These are phyloP conservation scores for Talaromyces wortmannii DNA, from an alignment of 495 filamentous ascomycete genomes.

Conservation along the genomic window DNA sequence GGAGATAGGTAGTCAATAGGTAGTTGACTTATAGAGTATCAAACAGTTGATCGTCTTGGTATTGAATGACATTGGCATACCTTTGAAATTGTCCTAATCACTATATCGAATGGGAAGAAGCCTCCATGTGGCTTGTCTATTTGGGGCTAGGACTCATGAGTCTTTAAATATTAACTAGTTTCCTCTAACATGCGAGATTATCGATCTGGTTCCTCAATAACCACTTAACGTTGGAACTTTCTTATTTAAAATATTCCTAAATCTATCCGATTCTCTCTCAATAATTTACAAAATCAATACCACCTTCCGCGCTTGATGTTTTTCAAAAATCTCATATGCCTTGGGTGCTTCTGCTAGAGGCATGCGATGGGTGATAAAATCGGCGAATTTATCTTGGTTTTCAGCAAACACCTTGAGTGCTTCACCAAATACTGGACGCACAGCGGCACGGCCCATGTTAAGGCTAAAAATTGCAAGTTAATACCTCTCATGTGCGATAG, in stretches of 20 bases:
- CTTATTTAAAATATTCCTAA: background rate
- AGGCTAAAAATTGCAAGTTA: background rate
- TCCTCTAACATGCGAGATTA: too few relatives aligned
- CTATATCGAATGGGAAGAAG: too few relatives aligned
- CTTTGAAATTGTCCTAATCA: too few relatives aligned
- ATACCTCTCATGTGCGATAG: background rate
- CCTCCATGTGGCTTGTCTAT: too few relatives aligned
- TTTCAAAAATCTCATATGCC: background rate
- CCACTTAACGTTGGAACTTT: background rate
- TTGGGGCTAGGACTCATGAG: background rate
- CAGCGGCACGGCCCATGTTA: background rate
- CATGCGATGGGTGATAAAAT: background rate
- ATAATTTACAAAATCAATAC: background rate
- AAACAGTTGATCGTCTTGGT: too few relatives aligned
- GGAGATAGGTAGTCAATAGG: too few relatives aligned
- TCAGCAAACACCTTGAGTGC: background rate
- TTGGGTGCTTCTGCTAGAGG: background rate
- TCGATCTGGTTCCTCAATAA: too few relatives aligned
- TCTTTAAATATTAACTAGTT: background rate
- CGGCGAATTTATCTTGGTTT: background rate
- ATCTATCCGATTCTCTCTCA: background rate
- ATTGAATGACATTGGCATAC: too few relatives aligned
- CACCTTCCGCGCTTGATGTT: background rate
- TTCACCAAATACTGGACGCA: background rate
- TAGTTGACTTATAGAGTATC: too few relatives aligned